These are phyloP conservation scores for Phytophthora colocasiae DNA, from an alignment of 352 stramenopile genomes.

Conservation along the genomic window DNA sequence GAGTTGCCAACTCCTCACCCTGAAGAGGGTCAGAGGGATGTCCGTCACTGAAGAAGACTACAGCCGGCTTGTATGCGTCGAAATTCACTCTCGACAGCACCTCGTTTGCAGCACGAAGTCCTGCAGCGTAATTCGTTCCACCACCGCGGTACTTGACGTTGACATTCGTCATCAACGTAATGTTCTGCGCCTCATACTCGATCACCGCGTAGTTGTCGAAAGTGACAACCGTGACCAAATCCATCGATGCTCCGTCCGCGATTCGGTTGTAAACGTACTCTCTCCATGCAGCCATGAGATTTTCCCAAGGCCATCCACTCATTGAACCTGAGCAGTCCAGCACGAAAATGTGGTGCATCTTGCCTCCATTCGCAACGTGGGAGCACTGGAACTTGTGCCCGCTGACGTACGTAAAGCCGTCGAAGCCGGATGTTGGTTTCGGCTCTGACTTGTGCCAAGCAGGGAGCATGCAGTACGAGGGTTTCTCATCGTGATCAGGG, in stretches of 20 bases:
- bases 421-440: conserved; percentile 35
- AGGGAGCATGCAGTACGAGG: conserved; percentile 67
- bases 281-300: conserved; percentile 63
- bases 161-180: conserved; percentile 46
- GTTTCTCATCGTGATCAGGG: conserved; percentile 62
- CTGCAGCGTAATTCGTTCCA: conserved; percentile 61
- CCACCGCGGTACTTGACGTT: conserved; percentile 45
- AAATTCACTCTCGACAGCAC: conserved; percentile 75
- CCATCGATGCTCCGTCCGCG: conserved; percentile 49
- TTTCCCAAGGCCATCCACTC: conserved; percentile 57
- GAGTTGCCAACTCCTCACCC: conserved; percentile 58
- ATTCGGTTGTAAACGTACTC: conserved; percentile 80
- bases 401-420: conserved; percentile 62
- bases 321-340: conserved; percentile 86
- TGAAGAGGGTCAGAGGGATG: conserved; percentile 51
- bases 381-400: conserved; percentile 83
- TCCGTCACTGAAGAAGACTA: conserved; percentile 86
- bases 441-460: conserved; percentile 63
- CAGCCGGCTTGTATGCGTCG: conserved; percentile 62
- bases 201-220: conserved; percentile 57
- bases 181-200: conserved; percentile 59
- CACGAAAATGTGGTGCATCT: conserved; percentile 84
- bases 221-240: conserved; percentile 82
- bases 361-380: conserved; percentile 53
- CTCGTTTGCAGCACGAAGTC: conserved; percentile 63